Conservation (phyloP, 305 asterid genomes). For the Salvia sclarea region DNA sequence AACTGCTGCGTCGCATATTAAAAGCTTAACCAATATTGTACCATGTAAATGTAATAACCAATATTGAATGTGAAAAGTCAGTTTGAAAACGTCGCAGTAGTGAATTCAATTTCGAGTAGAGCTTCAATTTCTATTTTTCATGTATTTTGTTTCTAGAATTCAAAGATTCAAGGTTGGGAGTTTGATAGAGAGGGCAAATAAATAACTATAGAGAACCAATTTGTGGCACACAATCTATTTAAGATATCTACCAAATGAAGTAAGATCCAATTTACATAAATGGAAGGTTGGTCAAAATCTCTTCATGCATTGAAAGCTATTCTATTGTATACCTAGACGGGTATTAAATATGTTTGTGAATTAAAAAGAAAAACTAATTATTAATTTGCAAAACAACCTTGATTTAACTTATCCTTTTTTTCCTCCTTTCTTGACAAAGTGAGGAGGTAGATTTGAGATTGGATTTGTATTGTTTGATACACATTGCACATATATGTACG, state of each 20-base stretch:
- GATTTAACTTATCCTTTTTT: too few relatives aligned
- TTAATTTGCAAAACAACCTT: too few relatives aligned
- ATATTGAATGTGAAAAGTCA: slow-evolving; percentile 8
- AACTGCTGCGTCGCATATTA: slow-evolving; percentile 19
- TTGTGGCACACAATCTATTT: not conserved
- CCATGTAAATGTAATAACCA: not conserved
- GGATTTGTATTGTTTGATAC: too few relatives aligned
- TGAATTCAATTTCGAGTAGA: not conserved
- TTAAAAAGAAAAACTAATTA: too few relatives aligned
- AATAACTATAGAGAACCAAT: not conserved
- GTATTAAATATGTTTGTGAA: not conserved
- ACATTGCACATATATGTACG: too few relatives aligned
- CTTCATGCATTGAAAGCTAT: slow-evolving; percentile 14
- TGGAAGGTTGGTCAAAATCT: not conserved
- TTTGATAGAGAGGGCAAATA: not conserved
- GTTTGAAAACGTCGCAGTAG: not conserved
- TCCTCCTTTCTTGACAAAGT: too few relatives aligned
- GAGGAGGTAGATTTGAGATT: too few relatives aligned
- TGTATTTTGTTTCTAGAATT: not conserved
- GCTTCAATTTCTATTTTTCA: not conserved
- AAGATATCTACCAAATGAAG: not conserved
- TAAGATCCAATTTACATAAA: not conserved
- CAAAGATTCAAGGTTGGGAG: not conserved
- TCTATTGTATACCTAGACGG: not conserved
- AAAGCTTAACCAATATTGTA: not conserved